phyloP scores from a whole-genome alignment of 2,329 filamentous ascomycete genomes.

The Exophiala alcalophila region DNA sequence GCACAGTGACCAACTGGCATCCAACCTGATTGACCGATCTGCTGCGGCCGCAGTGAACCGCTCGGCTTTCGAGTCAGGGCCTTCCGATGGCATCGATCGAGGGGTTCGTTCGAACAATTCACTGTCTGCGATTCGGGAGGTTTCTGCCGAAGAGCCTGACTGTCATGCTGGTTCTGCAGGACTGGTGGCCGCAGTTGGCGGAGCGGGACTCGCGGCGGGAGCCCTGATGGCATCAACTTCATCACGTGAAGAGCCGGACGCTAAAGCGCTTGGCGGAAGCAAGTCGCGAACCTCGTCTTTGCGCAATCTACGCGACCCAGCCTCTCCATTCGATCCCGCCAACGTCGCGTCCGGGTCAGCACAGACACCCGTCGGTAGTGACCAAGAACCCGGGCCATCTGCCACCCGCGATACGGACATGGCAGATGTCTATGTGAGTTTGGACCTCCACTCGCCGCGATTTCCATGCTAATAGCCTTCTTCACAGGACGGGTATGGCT shows the following conservation, averaged over 20 bases:
- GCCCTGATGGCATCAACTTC: not conserved
- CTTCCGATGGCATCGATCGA: conserved; percentile 25
- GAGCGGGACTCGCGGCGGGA: conserved; percentile 15
- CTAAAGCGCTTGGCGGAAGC: conserved; percentile 35
- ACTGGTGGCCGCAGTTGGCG: conserved; percentile 15
- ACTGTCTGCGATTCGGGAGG: conserved; percentile 52
- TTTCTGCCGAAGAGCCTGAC: conserved; percentile 33
- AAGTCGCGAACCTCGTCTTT: conserved; percentile 43
- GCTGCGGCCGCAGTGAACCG: conserved; percentile 32
- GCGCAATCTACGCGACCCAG: conserved; percentile 38
- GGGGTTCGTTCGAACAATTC: conserved; percentile 39
- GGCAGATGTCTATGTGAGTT: conserved; percentile 90
- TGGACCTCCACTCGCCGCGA: not conserved
- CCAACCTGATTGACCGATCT: conserved; percentile 25
- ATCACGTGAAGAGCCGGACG: conserved; percentile 27
- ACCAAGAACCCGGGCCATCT: conserved; percentile 76
- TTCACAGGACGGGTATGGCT: conserved; percentile 83
- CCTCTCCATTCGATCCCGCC: conserved; percentile 24
- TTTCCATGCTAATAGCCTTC: conserved; percentile 16
- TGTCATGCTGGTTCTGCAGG: conserved; percentile 37
- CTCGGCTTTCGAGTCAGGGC: conserved; percentile 35
- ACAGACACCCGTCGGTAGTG: conserved; percentile 64
- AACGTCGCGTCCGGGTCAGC: conserved; percentile 14
- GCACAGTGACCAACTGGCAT: conserved; percentile 19
- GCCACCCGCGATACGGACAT: conserved; percentile 64